Evolutionary conservation across 2,329 filamentous ascomycete species (phyloP), one percentile per base, ranked within the genome.

Genomic region (Cladosporium sp.): DNA sequence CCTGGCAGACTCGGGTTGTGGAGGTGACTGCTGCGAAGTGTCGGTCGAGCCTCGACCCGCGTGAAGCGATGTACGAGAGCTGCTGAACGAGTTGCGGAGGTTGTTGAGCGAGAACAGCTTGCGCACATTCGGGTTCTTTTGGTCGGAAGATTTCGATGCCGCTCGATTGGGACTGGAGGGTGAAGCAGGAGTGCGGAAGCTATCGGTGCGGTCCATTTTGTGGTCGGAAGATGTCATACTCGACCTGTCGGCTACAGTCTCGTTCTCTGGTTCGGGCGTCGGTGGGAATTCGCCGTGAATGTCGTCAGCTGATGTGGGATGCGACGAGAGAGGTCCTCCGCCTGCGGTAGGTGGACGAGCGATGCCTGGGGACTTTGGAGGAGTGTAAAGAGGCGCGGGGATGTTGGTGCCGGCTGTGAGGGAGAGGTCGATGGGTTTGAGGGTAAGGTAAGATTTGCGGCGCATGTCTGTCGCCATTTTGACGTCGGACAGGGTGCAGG

Each of bases 1-100:
- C 20, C 20, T 36, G 30, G 32, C 43, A 15, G 39, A 20, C 6
- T 50, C 50, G 25, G 40, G 41, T 38, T 33, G 54, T 29, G 12
- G 32, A 27, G 22, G 46, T 18, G 30, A 38, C 27, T 43, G 48
- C 6, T 48, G 50, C 43, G 42, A 48, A 16, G 49, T 19, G 27
- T 27, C 48, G 29, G 49, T n/a, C 22, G 49, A 53, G 42, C 43
- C 49, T 35, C 22, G 51, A 43, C 30, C 53, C 53, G 13, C 53
- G 57, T 25, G 53, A 12, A 66, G 55, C 11, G 63, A 65, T 4
- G 62, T 62, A 43, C 64, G 61, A 3, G 65, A 65, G 57, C 59
- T 64, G 58, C 53, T 62, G 61, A 67, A 67, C 29, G 63, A 65
- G 35, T 62, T 62, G 48, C 64, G 63, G 41, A 68, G 60, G 41